A percentile compares a stretch with the other conserved stretches of the same genome.
phyloP scores from a whole-genome alignment of 768 basidiomycete genomes.

The Pholiota molesta region DNA sequence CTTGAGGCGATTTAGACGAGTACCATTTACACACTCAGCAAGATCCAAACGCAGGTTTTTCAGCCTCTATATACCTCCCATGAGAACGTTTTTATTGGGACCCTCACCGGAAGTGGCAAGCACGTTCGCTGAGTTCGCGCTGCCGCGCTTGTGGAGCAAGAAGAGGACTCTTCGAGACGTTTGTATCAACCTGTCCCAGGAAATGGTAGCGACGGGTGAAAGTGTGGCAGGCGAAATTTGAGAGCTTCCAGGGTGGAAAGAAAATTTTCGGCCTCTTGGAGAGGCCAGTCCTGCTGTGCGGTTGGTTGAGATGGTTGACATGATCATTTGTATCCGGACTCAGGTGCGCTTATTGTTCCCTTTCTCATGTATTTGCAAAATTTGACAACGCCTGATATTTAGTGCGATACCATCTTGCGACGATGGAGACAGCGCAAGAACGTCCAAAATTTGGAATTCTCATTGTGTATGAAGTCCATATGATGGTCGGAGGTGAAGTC shows the following conservation, averaged over 20 bases:
- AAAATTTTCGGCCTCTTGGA: slow-evolving; percentile 91
- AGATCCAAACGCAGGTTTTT: slow-evolving; percentile 99
- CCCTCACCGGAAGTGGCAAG: slow-evolving; percentile 96
- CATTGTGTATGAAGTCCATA: slow-evolving; percentile 96
- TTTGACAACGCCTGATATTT: slow-evolving; percentile 6
- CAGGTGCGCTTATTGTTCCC: slow-evolving; percentile 57
- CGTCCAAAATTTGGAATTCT: slow-evolving; percentile 90
- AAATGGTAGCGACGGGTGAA: slow-evolving; percentile 89
- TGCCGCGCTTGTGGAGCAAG: slow-evolving; percentile 94
- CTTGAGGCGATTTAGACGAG: slow-evolving; percentile 86
- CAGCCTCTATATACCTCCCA: too few species aligned
- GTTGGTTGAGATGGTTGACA: slow-evolving; percentile 86
- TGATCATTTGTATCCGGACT: slow-evolving; percentile 91
- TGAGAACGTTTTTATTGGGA: slow-evolving; percentile 96
- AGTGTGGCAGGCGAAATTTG: slow-evolving; percentile 91
- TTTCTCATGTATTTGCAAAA: slow-evolving; percentile 5
- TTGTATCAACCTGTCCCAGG: slow-evolving; percentile 80
- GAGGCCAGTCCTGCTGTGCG: slow-evolving; percentile 93
- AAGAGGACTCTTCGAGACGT: slow-evolving; percentile 85
- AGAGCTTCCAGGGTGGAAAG: slow-evolving; percentile 84
- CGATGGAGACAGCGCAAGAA: slow-evolving; percentile 98
- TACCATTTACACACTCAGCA: slow-evolving; percentile 89
- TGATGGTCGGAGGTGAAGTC: slow-evolving; percentile 91
- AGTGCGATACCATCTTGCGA: slow-evolving; percentile 96
- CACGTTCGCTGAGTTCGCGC: slow-evolving; percentile 96